These are phyloP conservation scores for Penicillium sp. DNA, from an alignment of 2,329 filamentous ascomycete species.

Conservation along the genomic window DNA sequence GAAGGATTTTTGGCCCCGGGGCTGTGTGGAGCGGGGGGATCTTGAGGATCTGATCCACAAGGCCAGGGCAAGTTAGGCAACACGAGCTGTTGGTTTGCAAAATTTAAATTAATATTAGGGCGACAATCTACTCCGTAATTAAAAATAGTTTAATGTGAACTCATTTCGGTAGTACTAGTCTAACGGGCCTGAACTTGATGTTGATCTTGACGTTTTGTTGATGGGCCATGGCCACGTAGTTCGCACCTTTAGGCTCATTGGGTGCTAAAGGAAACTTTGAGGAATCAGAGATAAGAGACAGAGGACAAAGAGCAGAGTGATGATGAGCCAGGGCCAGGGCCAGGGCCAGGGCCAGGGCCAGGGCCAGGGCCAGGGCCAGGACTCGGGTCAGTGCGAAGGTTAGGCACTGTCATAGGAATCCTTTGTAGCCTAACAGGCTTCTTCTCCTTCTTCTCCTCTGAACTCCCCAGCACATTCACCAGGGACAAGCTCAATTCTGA, in stretches of 20 bases:
- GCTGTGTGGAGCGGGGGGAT: slow-evolving; percentile 1
- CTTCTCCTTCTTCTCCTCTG: neutral
- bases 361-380: neutral
- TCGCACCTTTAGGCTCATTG: too few species aligned
- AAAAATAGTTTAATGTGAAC: neutral
- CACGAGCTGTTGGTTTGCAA: slow-evolving; percentile 1
- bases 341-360: too few species aligned
- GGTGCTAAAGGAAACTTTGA: neutral
- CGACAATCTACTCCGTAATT: too few species aligned
- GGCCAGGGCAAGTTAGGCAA: slow-evolving; percentile 2
- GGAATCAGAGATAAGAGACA: neutral
- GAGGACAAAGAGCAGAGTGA: neutral
- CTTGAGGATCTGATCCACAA: slow-evolving; percentile 2
- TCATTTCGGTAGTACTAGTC: too few species aligned
- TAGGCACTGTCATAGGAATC: neutral
- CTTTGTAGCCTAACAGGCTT: neutral
- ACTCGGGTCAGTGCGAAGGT: neutral
- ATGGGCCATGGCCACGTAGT: slow-evolving; percentile 2
- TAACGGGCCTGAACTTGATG: too few species aligned
- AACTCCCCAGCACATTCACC: neutral
- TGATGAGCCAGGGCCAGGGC: neutral
- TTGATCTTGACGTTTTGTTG: neutral
- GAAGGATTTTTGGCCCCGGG: neutral
- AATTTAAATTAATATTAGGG: neutral
- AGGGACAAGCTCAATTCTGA: neutral